Conservation (phyloP, 1,284 basidiomycete genomes). For the Chiua sp. region DNA sequence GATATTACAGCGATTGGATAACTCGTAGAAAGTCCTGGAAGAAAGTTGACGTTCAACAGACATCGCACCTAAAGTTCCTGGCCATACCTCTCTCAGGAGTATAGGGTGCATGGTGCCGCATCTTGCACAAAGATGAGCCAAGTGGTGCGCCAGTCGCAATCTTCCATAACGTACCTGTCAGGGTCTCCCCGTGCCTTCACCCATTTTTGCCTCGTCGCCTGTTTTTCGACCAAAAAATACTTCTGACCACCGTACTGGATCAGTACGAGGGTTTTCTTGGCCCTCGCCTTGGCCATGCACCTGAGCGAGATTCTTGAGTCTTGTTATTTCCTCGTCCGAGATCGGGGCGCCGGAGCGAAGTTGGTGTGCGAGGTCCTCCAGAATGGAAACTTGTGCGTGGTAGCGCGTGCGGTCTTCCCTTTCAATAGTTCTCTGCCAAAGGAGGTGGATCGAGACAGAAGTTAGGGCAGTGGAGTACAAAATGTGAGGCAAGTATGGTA, state of each 20-base stretch:
- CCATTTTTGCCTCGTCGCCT: slow-evolving; percentile 3
- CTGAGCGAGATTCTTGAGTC: slow-evolving; percentile 52
- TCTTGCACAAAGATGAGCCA: background rate
- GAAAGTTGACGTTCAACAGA: background rate
- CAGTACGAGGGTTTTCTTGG: slow-evolving; percentile 4
- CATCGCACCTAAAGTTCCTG: too few relatives aligned
- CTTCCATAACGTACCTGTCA: slow-evolving; percentile 16
- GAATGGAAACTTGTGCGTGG: slow-evolving; percentile 61
- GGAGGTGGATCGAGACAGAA: slow-evolving; percentile 65
- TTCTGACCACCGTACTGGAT: slow-evolving; percentile 33
- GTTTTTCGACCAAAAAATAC: slow-evolving; percentile 36
- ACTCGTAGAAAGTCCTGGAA: too few relatives aligned
- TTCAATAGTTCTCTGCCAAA: slow-evolving; percentile 52
- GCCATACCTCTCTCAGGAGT: too few relatives aligned
- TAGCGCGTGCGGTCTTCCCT: slow-evolving; percentile 55
- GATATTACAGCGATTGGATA: too few relatives aligned
- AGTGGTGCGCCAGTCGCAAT: background rate
- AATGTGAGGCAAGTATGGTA: slow-evolving; percentile 54
- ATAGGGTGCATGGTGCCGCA: too few relatives aligned
- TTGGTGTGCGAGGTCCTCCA: slow-evolving; percentile 53
- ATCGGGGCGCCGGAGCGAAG: slow-evolving; percentile 34
- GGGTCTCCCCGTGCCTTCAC: slow-evolving; percentile 8
- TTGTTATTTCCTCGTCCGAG: slow-evolving; percentile 52
- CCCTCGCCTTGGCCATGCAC: slow-evolving; percentile 31
- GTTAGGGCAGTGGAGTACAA: slow-evolving; percentile 63